Percentiles rank a stretch among this genome's conserved stretches.
These are phyloP conservation scores for Firmiana major DNA, from an alignment of 345 rosid species.

Conservation along the genomic window DNA sequence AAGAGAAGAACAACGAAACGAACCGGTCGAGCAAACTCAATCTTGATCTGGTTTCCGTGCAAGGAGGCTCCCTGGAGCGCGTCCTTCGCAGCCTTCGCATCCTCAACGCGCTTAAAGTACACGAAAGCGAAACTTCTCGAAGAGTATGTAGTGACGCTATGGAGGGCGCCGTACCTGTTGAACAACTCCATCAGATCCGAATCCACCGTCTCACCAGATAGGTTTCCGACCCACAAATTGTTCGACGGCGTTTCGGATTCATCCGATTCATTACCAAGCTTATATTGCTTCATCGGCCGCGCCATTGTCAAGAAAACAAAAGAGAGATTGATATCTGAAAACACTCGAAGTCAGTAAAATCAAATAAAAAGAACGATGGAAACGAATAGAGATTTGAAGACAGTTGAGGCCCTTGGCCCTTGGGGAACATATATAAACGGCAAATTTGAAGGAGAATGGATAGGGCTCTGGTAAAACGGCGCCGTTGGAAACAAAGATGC, in stretches of 20 bases:
- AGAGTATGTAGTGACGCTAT: slow-evolving; percentile 60
- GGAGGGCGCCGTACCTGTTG: slow-evolving; percentile 60
- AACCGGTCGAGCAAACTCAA: slow-evolving; percentile 99
- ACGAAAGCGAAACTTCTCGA: slow-evolving; percentile 74
- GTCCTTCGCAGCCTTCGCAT: slow-evolving; percentile 74
- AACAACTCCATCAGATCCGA: slow-evolving; percentile 64
- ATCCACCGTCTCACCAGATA: slow-evolving; percentile 54
- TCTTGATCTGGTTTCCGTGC: slow-evolving; percentile 61
- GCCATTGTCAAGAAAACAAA: slow-evolving; percentile 21
- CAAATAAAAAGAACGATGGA: neutral
- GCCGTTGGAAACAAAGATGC: too few relatives aligned
- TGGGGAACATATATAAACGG: too few relatives aligned
- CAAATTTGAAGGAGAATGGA: too few relatives aligned
- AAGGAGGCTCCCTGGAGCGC: slow-evolving; percentile 61
- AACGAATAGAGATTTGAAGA: too few relatives aligned
- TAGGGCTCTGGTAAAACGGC: too few relatives aligned
- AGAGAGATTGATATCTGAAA: neutral
- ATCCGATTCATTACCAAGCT: slow-evolving; percentile 33
- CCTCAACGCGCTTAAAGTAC: slow-evolving; percentile 72
- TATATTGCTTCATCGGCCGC: slow-evolving; percentile 35
- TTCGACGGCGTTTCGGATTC: slow-evolving; percentile 48
- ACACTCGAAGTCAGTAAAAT: neutral
- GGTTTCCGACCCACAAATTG: slow-evolving; percentile 85
- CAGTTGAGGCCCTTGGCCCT: too few relatives aligned
- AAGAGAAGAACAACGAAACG: slow-evolving; percentile 77